Evolutionary conservation across 2,329 filamentous ascomycete species (phyloP).

Genomic region (Calcarisporium arbuscula): DNA sequence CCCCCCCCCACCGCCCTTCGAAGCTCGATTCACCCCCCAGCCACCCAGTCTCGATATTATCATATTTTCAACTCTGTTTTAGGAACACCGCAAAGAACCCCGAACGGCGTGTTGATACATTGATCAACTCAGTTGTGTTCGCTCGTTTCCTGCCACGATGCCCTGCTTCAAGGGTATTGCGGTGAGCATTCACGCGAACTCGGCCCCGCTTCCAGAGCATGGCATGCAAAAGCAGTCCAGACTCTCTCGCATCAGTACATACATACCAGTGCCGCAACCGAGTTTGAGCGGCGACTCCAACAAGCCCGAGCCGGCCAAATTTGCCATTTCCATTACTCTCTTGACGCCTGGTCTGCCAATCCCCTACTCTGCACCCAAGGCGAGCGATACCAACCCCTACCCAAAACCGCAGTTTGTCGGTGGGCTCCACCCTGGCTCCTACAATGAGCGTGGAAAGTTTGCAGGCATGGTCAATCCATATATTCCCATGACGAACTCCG

Average conservation of each 20-base stretch:
- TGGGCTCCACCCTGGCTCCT: slow-evolving; percentile 50
- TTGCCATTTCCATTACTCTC: slow-evolving; percentile 96
- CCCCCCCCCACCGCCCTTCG: too few relatives aligned
- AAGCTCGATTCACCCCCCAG: too few relatives aligned
- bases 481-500: slow-evolving; percentile 82
- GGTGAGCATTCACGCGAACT: slow-evolving; percentile 85
- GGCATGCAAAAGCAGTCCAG: slow-evolving; percentile 92
- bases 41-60: too few relatives aligned
- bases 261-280: slow-evolving; percentile 90
- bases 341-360: slow-evolving; percentile 83
- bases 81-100: too few relatives aligned
- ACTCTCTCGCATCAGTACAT: slow-evolving; percentile 87
- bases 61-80: too few relatives aligned
- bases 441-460: slow-evolving; percentile 39
- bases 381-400: slow-evolving; percentile 67
- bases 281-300: slow-evolving; percentile 57
- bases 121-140: too few relatives aligned
- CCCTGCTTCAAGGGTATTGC: slow-evolving; percentile 99
- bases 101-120: too few relatives aligned
- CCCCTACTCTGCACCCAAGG: slow-evolving; percentile 84
- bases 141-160: slow-evolving; percentile 51
- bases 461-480: slow-evolving; percentile 69
- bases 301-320: slow-evolving; percentile 88
- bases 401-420: slow-evolving; percentile 80
- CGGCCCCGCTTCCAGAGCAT: slow-evolving; percentile 80